Evolutionary conservation across 1,284 basidiomycete genomes (phyloP).

Genomic region (Sporisorium graminicola): DNA sequence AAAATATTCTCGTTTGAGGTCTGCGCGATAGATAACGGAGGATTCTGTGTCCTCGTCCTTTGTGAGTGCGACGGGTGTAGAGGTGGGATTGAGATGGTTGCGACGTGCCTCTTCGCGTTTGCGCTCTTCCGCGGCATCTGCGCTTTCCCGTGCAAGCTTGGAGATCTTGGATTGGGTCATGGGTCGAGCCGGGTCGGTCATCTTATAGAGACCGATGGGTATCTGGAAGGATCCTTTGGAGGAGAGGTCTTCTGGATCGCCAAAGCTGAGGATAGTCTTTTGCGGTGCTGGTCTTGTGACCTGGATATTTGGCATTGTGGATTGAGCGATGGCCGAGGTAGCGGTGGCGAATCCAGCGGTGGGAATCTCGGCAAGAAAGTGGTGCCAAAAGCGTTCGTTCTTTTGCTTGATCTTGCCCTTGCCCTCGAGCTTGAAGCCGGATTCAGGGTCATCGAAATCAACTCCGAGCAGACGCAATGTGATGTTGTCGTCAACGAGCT

Average conservation of each 20-base stretch:
- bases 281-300: slow-evolving; percentile 48
- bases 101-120: slow-evolving; percentile 19
- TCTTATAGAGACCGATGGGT: slow-evolving; percentile 83
- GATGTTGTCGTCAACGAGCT: slow-evolving; percentile 52
- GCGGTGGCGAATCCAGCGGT: slow-evolving; percentile 73
- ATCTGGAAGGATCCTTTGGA: slow-evolving; percentile 81
- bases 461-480: slow-evolving; percentile 74
- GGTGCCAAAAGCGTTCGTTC: slow-evolving; percentile 83
- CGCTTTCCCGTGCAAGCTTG: slow-evolving; percentile 51
- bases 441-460: slow-evolving; percentile 84
- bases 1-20: slow-evolving; percentile 44
- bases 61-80: slow-evolving; percentile 21
- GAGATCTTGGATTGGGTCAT: slow-evolving; percentile 75
- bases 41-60: slow-evolving; percentile 12
- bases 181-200: slow-evolving; percentile 80
- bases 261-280: slow-evolving; percentile 55
- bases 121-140: slow-evolving; percentile 29
- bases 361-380: slow-evolving; percentile 72
- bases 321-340: slow-evolving; percentile 47
- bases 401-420: slow-evolving; percentile 80
- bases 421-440: slow-evolving; percentile 76
- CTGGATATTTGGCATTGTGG: slow-evolving; percentile 51
- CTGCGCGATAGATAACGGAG: slow-evolving; percentile 30
- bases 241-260: slow-evolving; percentile 46
- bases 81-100: slow-evolving; percentile 30